Evolutionary conservation across 2,329 filamentous ascomycete species (phyloP).

Genomic region (Aureobasidium namibiae): DNA sequence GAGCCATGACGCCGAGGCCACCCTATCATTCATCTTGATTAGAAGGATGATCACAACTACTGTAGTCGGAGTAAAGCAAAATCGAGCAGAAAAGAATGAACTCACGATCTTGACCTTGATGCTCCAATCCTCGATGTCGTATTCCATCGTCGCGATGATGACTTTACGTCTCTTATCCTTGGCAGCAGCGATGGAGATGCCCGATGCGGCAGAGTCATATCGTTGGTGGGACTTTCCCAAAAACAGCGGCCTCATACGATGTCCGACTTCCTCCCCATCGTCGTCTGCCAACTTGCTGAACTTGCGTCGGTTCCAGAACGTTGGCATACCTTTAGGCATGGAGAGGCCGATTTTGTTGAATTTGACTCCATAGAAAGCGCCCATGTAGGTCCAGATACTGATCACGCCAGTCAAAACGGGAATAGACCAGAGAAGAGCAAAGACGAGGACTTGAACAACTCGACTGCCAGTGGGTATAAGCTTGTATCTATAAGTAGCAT

Average conservation of each 20-base stretch:
- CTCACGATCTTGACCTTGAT: slow-evolving; percentile 59
- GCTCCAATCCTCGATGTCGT: slow-evolving; percentile 54
- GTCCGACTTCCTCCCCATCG: slow-evolving; percentile 24
- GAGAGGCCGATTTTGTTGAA: slow-evolving; percentile 51
- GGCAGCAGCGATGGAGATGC: neutral
- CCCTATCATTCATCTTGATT: slow-evolving; percentile 29
- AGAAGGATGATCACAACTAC: neutral
- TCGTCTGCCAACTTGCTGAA: slow-evolving; percentile 18
- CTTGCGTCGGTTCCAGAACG: slow-evolving; percentile 29
- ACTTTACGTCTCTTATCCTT: slow-evolving; percentile 40
- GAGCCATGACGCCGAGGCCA: slow-evolving; percentile 62
- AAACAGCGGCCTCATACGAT: slow-evolving; percentile 24
- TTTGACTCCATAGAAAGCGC: slow-evolving; percentile 56
- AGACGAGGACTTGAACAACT: slow-evolving; percentile 46
- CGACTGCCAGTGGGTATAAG: slow-evolving; percentile 47
- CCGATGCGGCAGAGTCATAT: neutral
- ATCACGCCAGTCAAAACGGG: slow-evolving; percentile 43
- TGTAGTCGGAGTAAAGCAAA: no score
- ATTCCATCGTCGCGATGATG: slow-evolving; percentile 43
- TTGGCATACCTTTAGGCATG: slow-evolving; percentile 28
- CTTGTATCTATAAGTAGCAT: slow-evolving; percentile 44
- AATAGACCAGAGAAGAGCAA: slow-evolving; percentile 45
- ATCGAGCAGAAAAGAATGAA: no score
- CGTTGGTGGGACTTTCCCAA: slow-evolving; percentile 21
- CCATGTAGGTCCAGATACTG: slow-evolving; percentile 50